phyloP scores from a whole-genome alignment of 2,329 filamentous ascomycete genomes.

The Xylariales sp. region DNA sequence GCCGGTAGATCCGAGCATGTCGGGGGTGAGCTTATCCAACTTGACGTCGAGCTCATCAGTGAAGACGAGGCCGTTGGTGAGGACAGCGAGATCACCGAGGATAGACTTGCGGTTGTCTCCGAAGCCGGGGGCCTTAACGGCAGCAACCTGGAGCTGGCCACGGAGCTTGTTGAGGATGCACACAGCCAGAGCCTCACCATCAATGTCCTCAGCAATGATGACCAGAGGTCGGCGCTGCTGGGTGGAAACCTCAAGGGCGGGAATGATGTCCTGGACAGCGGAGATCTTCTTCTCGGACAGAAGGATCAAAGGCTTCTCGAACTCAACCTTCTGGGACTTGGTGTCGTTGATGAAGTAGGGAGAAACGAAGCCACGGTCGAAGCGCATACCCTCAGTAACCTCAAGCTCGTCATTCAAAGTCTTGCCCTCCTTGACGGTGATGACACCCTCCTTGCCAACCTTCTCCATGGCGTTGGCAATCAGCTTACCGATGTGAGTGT shows the following conservation, averaged over 20 bases:
- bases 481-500: constrained; percentile 89
- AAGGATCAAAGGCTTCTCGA: constrained; percentile 97
- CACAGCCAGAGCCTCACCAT: constrained; percentile 95
- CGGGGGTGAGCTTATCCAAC: constrained; percentile 94
- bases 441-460: constrained; percentile 99
- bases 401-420: constrained; percentile 96
- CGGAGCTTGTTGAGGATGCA: constrained; percentile 99
- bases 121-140: constrained; percentile 98
- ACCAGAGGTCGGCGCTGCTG: constrained; percentile 92
- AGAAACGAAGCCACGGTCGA: constrained; percentile 97
- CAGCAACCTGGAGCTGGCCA: constrained; percentile 96
- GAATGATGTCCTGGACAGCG: constrained; percentile 97
- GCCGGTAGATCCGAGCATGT: constrained; percentile 94
- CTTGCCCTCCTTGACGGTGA: constrained; percentile 99
- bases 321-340: constrained; percentile 99
- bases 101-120: constrained; percentile 99
- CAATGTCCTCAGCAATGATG: constrained; percentile 99
- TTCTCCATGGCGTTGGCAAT: constrained; percentile 99
- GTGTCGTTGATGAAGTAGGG: constrained; percentile 99
- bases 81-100: constrained; percentile 89
- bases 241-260: constrained; percentile 93
- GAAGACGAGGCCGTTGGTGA: constrained; percentile 97
- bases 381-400: constrained; percentile 99
- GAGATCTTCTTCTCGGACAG: constrained; percentile 99
- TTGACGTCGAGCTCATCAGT: constrained; percentile 98